phyloP scores from a whole-genome alignment of 495 filamentous ascomycete genomes.

The Acidomyces sp. region DNA sequence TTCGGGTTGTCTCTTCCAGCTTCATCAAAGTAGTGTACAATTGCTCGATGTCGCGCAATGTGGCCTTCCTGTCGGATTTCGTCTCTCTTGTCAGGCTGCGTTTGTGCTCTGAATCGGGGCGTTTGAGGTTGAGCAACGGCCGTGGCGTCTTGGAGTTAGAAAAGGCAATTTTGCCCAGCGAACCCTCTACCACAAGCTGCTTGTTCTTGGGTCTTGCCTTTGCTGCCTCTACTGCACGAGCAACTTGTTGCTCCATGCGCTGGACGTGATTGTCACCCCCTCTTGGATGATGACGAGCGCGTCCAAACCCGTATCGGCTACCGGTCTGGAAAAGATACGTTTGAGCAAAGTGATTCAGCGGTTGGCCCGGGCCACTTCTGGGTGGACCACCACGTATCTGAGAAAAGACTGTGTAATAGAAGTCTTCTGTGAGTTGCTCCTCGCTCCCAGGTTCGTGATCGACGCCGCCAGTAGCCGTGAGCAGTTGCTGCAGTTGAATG shows the following conservation, averaged over 20 bases:
- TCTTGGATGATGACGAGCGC: constrained; percentile 51
- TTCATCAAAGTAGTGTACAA: constrained; percentile 80
- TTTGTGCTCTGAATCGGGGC: constrained; percentile 51
- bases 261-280: constrained; percentile 94
- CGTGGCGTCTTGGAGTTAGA: constrained; percentile 96
- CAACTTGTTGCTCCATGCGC: constrained; percentile 97
- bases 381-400: constrained; percentile 73
- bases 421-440: constrained; percentile 73
- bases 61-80: constrained; percentile 60
- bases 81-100: constrained; percentile 30
- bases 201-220: constrained; percentile 96
- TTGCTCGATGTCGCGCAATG: constrained; percentile 70
- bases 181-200: constrained; percentile 96
- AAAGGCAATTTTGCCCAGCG: constrained; percentile 94
- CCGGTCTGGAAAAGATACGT: constrained; percentile 93
- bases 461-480: constrained; percentile 76
- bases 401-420: constrained; percentile 95
- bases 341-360: constrained; percentile 88
- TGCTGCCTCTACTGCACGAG: constrained; percentile 89
- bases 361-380: constrained; percentile 76
- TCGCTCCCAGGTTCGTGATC: constrained; percentile 61
- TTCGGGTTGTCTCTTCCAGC: constrained; percentile 88
- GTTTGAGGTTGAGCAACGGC: constrained; percentile 88
- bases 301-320: constrained; percentile 57
- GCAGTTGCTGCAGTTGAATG: constrained; percentile 91